Evolutionary conservation across 2,329 filamentous ascomycete species (phyloP).

Genomic region (Fusarium buxicola): DNA sequence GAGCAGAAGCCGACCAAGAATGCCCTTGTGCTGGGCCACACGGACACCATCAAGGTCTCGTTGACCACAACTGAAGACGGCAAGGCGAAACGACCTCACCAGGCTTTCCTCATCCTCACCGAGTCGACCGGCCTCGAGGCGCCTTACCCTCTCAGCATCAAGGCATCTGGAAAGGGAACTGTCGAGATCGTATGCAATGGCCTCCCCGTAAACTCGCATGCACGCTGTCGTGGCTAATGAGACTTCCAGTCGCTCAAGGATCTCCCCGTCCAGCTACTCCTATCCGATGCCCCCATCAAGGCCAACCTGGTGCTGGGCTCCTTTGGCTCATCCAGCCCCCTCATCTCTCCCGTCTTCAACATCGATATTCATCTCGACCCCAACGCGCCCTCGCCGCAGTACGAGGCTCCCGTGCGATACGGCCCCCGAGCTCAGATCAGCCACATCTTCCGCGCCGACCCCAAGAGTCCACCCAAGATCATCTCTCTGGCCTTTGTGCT

Average conservation of each 20-base stretch:
- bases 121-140: slow-evolving; percentile 86
- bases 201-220: not conserved
- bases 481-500: slow-evolving; percentile 83
- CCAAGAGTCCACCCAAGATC: slow-evolving; percentile 82
- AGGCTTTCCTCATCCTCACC: slow-evolving; percentile 88
- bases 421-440: slow-evolving; percentile 86
- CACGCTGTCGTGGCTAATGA: slow-evolving; percentile 43
- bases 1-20: slow-evolving; percentile 70
- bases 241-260: slow-evolving; percentile 83
- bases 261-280: slow-evolving; percentile 84
- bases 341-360: slow-evolving; percentile 78
- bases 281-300: slow-evolving; percentile 73
- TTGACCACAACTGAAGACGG: slow-evolving; percentile 84
- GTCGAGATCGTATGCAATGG: slow-evolving; percentile 78
- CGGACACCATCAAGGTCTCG: slow-evolving; percentile 83
- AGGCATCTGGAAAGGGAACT: slow-evolving; percentile 87
- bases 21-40: slow-evolving; percentile 71
- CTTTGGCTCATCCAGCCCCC: slow-evolving; percentile 79
- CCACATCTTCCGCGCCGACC: slow-evolving; percentile 87
- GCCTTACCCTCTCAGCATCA: slow-evolving; percentile 84
- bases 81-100: slow-evolving; percentile 86
- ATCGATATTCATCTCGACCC: slow-evolving; percentile 74
- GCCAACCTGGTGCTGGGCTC: slow-evolving; percentile 89
- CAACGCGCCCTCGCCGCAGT: slow-evolving; percentile 67
- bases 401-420: slow-evolving; percentile 81